Base-by-base conservation (phyloP, 371 early-diverging fungal species). In the Mortierella sp. region DNA sequence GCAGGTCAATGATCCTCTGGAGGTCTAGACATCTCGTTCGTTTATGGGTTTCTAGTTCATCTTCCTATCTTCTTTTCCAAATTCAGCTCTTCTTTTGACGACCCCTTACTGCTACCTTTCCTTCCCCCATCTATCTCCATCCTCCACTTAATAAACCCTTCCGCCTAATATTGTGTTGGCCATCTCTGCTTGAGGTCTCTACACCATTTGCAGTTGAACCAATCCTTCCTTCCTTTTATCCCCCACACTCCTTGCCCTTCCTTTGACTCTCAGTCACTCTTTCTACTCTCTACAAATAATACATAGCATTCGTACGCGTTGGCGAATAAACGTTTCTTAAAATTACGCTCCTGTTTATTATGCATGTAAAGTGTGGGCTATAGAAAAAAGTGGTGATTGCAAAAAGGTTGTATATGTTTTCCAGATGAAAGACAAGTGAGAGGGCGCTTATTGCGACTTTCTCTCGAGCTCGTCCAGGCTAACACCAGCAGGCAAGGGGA, bases 401-500 rank as follows among this genome's bases (percentile, higher is more conserved):
- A 38, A 38, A 7, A 38, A 7, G 24, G 24, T 6, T 54, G 0
- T 21, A 38, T 12, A 21, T 35, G 38, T 35, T 32, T 16, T 63
- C 32, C 2, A 1, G 58, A 29, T 21, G 21, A 21, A 21, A 32
- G 63, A 6, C 56, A 27, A 54, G 6, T 35, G 58, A 58, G 24
- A n/a, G 1, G 55, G 55, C 14, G 6, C 8, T 68, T 76, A 85
- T 29, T 79, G 29, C 5, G 75, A 71, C 72, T 86, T 86, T 27
- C 48, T 77, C 80, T 86, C 86, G 5, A 86, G 68, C 35, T 76
- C 75, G 46, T 86, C 86, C 51, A 86, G 75, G n/a, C 74, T 72
- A 2, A 27, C 16, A 29, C 88, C 84, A 10, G 83, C 87, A 54
- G 88, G 84, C 90, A 94, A 89, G 2, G 96, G 96, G 44, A 96